Conservation (phyloP, 2,329 filamentous ascomycete genomes). For the Aspergillus proliferans region DNA sequence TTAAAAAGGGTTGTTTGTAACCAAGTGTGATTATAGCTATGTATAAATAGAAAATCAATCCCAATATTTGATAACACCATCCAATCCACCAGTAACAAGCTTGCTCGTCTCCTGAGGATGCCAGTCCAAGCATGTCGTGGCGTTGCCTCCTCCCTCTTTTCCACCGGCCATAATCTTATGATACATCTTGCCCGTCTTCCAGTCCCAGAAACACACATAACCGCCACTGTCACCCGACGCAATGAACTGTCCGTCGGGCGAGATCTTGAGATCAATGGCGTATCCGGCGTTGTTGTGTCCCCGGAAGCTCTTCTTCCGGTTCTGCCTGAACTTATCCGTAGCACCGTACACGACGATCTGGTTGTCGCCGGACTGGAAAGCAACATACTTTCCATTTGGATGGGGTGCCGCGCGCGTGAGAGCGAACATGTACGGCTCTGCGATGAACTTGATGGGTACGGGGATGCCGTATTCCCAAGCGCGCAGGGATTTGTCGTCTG, state of each 20-base stretch:
- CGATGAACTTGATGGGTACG: constrained; percentile 96
- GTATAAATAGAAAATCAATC: constrained; percentile 53
- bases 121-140: constrained; percentile 85
- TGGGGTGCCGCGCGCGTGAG: constrained; percentile 81
- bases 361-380: constrained; percentile 90
- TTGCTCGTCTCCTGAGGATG: constrained; percentile 97
- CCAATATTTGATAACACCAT: constrained; percentile 87
- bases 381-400: constrained; percentile 87
- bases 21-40: too few species aligned
- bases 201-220: constrained; percentile 95
- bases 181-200: constrained; percentile 99
- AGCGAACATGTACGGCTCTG: constrained; percentile 95
- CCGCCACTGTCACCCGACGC: constrained; percentile 81
- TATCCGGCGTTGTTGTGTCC: constrained; percentile 96
- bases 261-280: constrained; percentile 81
- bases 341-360: constrained; percentile 94
- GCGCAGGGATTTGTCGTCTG: constrained; percentile 90
- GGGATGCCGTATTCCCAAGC: constrained; percentile 99
- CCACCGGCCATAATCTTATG: constrained; percentile 77
- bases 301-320: constrained; percentile 92
- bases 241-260: constrained; percentile 86
- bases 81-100: constrained; percentile 81
- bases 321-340: constrained; percentile 93
- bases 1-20: too few species aligned
- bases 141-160: constrained; percentile 55